Evolutionary conservation across 2,329 filamentous ascomycete genomes (phyloP).

Genomic region (Epichloe festucae): DNA sequence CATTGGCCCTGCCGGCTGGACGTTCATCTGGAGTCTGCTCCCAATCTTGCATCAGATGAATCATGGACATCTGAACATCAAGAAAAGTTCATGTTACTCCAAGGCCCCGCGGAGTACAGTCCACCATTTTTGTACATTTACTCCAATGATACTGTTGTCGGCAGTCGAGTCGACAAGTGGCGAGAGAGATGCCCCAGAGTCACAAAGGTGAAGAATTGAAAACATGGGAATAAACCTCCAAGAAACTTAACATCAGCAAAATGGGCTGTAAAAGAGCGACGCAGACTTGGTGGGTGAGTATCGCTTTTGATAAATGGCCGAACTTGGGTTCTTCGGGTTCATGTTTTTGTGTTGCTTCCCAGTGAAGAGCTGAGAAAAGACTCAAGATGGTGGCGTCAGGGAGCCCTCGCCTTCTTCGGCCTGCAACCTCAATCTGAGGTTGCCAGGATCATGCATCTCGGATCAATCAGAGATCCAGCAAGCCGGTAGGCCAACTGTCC

Average conservation of each 20-base stretch:
- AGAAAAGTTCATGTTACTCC: too few species aligned
- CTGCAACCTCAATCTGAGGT: background rate
- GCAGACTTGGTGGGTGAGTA: background rate
- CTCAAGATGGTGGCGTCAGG: slow-evolving; percentile 3
- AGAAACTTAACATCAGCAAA: background rate
- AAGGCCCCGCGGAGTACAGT: too few species aligned
- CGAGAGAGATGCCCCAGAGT: too few species aligned
- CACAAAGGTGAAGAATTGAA: background rate
- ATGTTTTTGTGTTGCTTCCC: background rate
- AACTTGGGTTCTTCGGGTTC: too few species aligned
- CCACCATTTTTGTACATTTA: too few species aligned
- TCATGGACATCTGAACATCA: background rate
- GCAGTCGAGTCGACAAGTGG: too few species aligned
- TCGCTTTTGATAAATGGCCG: background rate
- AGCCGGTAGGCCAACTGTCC: background rate
- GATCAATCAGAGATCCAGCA: slow-evolving; percentile 3
- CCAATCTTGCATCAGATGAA: background rate
- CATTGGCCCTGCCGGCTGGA: background rate
- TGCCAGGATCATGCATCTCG: slow-evolving; percentile 3
- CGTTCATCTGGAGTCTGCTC: background rate
- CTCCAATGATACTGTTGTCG: too few species aligned
- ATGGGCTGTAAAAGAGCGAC: background rate
- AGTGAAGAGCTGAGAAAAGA: background rate
- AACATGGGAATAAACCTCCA: background rate
- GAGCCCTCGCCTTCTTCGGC: background rate